Base-by-base conservation (phyloP, 306 rosid genomes). In the Datisca glomerata region DNA sequence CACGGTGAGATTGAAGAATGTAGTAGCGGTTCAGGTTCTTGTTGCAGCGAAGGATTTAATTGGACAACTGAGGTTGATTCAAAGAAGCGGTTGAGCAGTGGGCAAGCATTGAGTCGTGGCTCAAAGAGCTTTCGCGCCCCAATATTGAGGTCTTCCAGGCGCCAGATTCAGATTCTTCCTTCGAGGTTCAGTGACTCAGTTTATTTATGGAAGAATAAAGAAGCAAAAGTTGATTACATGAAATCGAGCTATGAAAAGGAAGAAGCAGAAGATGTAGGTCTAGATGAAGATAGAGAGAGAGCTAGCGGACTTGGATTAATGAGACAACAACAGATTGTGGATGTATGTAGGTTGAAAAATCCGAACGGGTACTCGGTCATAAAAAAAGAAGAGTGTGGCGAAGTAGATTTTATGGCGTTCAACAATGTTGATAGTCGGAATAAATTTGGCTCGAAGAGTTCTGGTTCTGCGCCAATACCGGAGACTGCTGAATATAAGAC, bases 181-280 rank as follows among this genome's bases (percentile, higher is more conserved):
- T 78, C 95, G 21, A 72, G 79, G 73, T 75, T 77, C 37, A 75
- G 39, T 36, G 80, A 79, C 52, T 79, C 97, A 3, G 73, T 78
- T 38, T 74, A 63, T 17, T 18, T 53, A 18, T 65, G 74, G 78
- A 66, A 71, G 64, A 70, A 56, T 5, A 51, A 55, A 31, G 61
- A 64, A 43, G 12, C 56, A 17, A 70, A 63, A 45, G 37, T 31
- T 24, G 70, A 41, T 22, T 56, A 61, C 21, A 62, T 20, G n/a
- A 56, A 52, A 8, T 67, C 64, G 24, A 49, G 67, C 70, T 59
- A 64, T n/a, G 81, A 60, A 3, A 66, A 67, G 4, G 80, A 56
- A 7, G 77, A 59, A 24, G 78, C 60, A 48, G 60, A 43, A 52
- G 39, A 33, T 20, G 51, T 19, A 12, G 56, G 40, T 28, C 33